Evolutionary conservation across 495 filamentous ascomycete genomes (phyloP).

Genomic region (Cercophora samala): DNA sequence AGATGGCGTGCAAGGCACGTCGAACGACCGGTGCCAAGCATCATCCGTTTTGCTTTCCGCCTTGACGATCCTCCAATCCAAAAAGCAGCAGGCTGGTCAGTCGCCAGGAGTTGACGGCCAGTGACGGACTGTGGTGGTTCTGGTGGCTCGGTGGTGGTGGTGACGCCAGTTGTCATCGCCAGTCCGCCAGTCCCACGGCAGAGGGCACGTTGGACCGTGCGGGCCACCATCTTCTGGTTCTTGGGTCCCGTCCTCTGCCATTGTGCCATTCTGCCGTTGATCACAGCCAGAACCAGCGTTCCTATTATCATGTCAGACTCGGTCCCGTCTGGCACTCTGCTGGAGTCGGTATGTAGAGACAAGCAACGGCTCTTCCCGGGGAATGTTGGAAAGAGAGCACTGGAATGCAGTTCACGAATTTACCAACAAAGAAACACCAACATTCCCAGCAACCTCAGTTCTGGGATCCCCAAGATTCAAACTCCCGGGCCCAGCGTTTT

Average conservation of each 20-base stretch:
- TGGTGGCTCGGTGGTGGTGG: too few relatives aligned
- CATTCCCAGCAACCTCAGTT: not conserved
- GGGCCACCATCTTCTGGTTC: not conserved
- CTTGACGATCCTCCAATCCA: not conserved
- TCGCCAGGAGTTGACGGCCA: too few relatives aligned
- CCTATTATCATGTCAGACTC: too few relatives aligned
- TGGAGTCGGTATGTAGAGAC: too few relatives aligned
- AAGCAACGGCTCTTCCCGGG: too few relatives aligned
- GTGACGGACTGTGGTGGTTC: too few relatives aligned
- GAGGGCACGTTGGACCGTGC: conserved; percentile 6
- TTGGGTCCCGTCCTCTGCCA: too few relatives aligned
- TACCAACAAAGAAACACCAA: conserved; percentile 1
- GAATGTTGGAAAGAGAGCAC: not conserved
- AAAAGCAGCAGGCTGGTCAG: not conserved
- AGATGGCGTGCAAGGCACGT: not conserved
- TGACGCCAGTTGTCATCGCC: too few relatives aligned
- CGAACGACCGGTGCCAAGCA: not conserved
- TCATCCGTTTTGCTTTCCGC: not conserved
- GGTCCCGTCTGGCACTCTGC: too few relatives aligned
- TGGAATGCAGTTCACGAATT: not conserved
- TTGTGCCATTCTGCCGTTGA: not conserved
- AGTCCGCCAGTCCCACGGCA: not conserved
- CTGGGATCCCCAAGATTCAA: not conserved
- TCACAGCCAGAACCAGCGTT: too few relatives aligned
- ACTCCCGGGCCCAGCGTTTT: conserved; percentile 5